Percentiles rank a stretch among this genome's conserved stretches.
Evolutionary conservation across 176 grass and related monocot species (phyloP).

Genomic region (Carex scoparia): DNA sequence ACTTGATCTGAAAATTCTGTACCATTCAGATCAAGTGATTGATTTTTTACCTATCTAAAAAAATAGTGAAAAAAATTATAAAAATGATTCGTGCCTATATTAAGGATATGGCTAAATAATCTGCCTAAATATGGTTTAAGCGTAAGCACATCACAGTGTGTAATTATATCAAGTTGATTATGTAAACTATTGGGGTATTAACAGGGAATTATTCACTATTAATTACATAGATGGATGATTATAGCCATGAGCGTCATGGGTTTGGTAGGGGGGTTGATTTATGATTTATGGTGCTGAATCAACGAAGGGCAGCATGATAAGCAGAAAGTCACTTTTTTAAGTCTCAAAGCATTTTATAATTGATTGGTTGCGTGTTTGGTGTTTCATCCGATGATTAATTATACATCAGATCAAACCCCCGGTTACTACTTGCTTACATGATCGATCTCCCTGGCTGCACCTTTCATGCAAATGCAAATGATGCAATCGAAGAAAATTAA

Average conservation of each 20-base stretch:
- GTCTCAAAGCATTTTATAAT: background rate
- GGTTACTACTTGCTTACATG: no score
- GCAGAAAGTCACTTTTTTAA: background rate
- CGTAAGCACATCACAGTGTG: no score
- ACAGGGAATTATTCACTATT: background rate
- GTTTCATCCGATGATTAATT: background rate
- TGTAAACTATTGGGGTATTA: background rate
- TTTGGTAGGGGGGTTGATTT: background rate
- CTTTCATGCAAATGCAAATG: background rate
- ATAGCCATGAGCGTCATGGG: background rate
- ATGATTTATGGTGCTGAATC: background rate
- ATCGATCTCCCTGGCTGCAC: no score
- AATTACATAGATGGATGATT: background rate
- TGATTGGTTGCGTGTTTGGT: background rate
- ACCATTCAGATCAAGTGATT: no score
- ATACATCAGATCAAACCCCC: background rate
- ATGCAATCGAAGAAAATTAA: background rate
- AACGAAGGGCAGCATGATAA: background rate
- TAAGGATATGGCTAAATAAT: no score
- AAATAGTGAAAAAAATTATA: no score
- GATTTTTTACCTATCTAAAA: no score
- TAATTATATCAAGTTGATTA: background rate
- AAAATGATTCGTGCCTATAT: no score
- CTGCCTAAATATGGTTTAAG: no score
- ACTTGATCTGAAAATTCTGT: no score